Percentiles rank a stretch among this genome's conserved stretches.
Conservation (phyloP, 306 rosid genomes). For the Lathyrus oleraceus region DNA sequence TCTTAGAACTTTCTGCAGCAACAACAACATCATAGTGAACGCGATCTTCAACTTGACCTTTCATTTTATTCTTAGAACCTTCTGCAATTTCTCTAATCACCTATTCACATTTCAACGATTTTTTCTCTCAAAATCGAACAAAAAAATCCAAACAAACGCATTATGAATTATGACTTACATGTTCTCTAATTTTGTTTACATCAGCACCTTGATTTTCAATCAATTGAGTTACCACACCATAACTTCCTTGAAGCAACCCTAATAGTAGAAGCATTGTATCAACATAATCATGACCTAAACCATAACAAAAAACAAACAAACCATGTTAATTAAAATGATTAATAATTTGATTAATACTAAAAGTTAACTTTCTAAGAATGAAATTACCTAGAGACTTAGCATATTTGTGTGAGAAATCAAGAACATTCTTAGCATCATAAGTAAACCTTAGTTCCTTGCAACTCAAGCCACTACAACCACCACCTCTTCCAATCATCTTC, state of each 20-base stretch:
- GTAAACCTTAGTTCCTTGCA: constrained; percentile 65
- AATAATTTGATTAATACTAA: background rate
- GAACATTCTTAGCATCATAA: constrained; percentile 64
- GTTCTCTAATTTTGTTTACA: constrained; percentile 64
- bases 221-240: constrained; percentile 64
- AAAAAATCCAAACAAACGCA: background rate
- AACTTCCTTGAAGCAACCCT: constrained; percentile 67
- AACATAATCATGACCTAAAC: constrained; percentile 57
- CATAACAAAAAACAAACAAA: background rate
- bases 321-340: background rate
- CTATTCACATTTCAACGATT: constrained; percentile 39
- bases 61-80: constrained; percentile 34
- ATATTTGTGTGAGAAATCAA: constrained; percentile 64
- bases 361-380: background rate
- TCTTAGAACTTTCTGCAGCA: constrained; percentile 8
- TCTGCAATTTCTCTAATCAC: constrained; percentile 55
- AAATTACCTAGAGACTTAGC: constrained; percentile 60
- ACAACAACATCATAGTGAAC: background rate
- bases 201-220: constrained; percentile 66
- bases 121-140: background rate
- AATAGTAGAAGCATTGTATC: constrained; percentile 68
- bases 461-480: constrained; percentile 54
- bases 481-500: constrained; percentile 70
- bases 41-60: background rate
- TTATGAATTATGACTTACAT: constrained; percentile 46